phyloP scores from a whole-genome alignment of 225 moss, liverwort and hornwort genomes.

The Lunularia cruciata region DNA sequence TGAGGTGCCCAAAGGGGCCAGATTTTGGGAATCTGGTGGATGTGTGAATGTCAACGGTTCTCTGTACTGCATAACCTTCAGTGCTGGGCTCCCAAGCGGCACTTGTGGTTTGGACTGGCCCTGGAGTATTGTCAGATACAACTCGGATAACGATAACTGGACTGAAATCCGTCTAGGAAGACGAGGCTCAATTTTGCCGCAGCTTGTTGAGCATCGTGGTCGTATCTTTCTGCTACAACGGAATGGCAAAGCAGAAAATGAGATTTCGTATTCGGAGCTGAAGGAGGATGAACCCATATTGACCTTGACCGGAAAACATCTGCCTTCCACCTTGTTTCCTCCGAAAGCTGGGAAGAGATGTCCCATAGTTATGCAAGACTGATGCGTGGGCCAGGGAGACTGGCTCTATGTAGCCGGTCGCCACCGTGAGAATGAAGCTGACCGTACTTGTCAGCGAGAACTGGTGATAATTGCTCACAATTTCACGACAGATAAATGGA shows the following conservation, averaged over 20 bases:
- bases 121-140: slow-evolving; percentile 40
- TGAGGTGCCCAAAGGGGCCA: slow-evolving; percentile 28
- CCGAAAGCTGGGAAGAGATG: slow-evolving; percentile 24
- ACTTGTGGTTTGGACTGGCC: slow-evolving; percentile 36
- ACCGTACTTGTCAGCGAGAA: slow-evolving; percentile 17
- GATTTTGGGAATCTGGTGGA: slow-evolving; percentile 47
- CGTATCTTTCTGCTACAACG: slow-evolving; percentile 31
- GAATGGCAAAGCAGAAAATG: slow-evolving; percentile 33
- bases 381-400: slow-evolving; percentile 42
- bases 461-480: slow-evolving; percentile 34
- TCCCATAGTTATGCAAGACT: slow-evolving; percentile 48
- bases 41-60: slow-evolving; percentile 34
- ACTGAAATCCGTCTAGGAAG: slow-evolving; percentile 31
- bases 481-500: slow-evolving; percentile 31
- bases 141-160: slow-evolving; percentile 33
- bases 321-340: slow-evolving; percentile 32
- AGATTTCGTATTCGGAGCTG: slow-evolving; percentile 35
- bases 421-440: slow-evolving; percentile 18
- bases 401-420: slow-evolving; percentile 35
- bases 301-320: slow-evolving; percentile 15
- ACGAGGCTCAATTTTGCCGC: slow-evolving; percentile 42
- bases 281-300: slow-evolving; percentile 25
- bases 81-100: slow-evolving; percentile 27
- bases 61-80: slow-evolving; percentile 42
- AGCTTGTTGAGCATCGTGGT: slow-evolving; percentile 45